Evolutionary conservation across 345 rosid species (phyloP), one percentile per base, ranked within the genome.

Genomic region (Populus pruinosa): DNA sequence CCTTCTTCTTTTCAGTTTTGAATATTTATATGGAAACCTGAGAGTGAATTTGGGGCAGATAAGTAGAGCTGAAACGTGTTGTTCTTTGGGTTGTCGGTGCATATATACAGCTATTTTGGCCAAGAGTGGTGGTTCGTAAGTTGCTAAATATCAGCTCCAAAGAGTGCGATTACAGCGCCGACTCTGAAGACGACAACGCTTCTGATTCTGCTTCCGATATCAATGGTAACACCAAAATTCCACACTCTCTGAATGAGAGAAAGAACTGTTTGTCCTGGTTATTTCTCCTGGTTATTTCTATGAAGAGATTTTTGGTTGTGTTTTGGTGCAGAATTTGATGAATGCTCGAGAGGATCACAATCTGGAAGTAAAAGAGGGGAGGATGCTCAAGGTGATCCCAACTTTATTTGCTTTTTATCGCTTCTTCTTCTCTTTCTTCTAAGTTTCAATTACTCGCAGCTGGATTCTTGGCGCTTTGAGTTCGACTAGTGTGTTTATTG

Each of bases 91-190:
- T 87, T 91, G 88, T 88, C 88, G 88, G 67, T 90, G 88, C 91
- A 80, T 91, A 79, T 97, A 94, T 93, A 79, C 97, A 94, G 87
- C 85, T 89, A 72, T 89, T 93, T 75, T 95, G 99, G 99, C 90
- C 97, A 1, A 83, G 89, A 49, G 84, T 89, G 36, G 85, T 93
- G 71, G 76, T 95, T 88, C 91, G 97, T 69, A 93, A 95, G 81
- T 91, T 86, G 96, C 84, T 95, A 67, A 93, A 95, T 83, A 89
- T 95, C 83, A 80, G 79, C 74, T 49, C 87, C 72, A 87, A 69
- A 71, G 93, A 83, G 67, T 89, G 93, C 73, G 94, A 95, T 79
- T 95, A 85, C 84, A 89, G 97, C 55, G 96, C 99, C 8, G 98
- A 93, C 72, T 9, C 14, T 43, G 89, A 87, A 3, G 91, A 82